Base-by-base conservation (phyloP, 2,329 filamentous ascomycete genomes). In the Orbilia oligospora region DNA sequence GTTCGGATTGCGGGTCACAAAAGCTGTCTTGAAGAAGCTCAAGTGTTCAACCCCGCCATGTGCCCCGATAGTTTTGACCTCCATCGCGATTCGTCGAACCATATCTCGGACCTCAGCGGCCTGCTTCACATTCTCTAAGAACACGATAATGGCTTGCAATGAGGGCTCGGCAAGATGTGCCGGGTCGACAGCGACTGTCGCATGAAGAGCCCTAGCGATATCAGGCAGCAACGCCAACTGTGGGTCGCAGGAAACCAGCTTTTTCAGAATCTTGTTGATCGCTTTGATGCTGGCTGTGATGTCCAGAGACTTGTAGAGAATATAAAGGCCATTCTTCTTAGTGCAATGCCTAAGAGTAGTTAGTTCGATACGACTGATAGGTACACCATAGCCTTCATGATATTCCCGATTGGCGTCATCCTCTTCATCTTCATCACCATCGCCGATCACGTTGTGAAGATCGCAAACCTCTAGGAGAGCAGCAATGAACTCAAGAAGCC, bases 31-130 rank as follows among this genome's bases (percentile, higher is more conserved):
- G 81, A 88, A 87, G 80, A 88, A 88, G 1, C 84, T 83, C 14
- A 87, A 83, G 81, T 88, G 87, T 72, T 87, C 87, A 66, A 83
- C 82, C 24, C 86, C 86, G 38, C 86, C 87, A 67, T 85, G 85
- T 27, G 85, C 83, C 44, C 86, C 86, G 71, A 88, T 87, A 4
- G 86, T 86, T 5, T 86, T 85, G 16, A 88, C 84, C 22, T 87
- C 86, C 63, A 85, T 85, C 38, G 87, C 84, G 61, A 83, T 83
- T 46, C 81, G 80, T 30, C 71, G 73, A 18, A 84, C 80, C 66
- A 84, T 81, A 14, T 83, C 81, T 51, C 80, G 79, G 36, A 82
- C 80, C 51, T 82, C 81, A 5, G 30, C 64, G n/a, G 76, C 68
- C 5, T 73, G 80, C 63, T 85, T 83, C 51, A 84, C 85, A 53